Base-by-base conservation (phyloP, 352 stramenopile species). In the Pythium aquatile region DNA sequence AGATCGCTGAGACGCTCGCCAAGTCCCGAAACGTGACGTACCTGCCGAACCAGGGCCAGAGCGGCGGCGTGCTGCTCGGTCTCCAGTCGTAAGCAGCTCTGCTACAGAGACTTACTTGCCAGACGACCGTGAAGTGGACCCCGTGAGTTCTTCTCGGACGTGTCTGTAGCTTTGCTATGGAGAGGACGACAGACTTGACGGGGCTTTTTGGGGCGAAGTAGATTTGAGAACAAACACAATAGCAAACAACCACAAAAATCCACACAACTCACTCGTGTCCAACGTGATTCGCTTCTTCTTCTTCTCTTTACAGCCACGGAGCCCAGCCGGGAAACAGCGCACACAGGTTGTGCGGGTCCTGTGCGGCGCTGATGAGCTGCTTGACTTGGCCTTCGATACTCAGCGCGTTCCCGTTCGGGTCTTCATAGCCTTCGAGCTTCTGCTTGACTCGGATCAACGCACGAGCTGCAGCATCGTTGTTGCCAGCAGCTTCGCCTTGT, bases 371-470 rank as follows among this genome's bases (percentile, higher is more conserved):
- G 55, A 99, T 98, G 46, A 99, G 81, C 26, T 99, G 81, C 56
- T 99, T 98, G 14, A 99, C 97, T 74, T 99, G 97, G 17, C 97
- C 97, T 73, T 99, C 95, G 59, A 99, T 96, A 66, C 89, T 98
- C 61, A 99, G 86, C 30, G 97, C 93, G 63, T 98, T 98, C 10
- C 95, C 93, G 51, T 96, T 97, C 13, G 89, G 91, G 63, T 99
- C 97, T 71, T 99, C 97, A 73, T 99, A 99, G 3, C 98, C 97
- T 75, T 99, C 87, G 5, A 99, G 82, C 74, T 99, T 99, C 74
- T 99, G 90, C 61, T 97, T 95, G 57, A 99, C 98, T 63, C 96
- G 97, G 55, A 97, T 85, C 29, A 99, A 85, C 17, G 95, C 96
- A 60, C 96, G 84, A 47, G 93, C 81, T 5, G 97, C 97, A 29